Evolutionary conservation across 768 basidiomycete genomes (phyloP).

Genomic region (Naganishia friedmannii): DNA sequence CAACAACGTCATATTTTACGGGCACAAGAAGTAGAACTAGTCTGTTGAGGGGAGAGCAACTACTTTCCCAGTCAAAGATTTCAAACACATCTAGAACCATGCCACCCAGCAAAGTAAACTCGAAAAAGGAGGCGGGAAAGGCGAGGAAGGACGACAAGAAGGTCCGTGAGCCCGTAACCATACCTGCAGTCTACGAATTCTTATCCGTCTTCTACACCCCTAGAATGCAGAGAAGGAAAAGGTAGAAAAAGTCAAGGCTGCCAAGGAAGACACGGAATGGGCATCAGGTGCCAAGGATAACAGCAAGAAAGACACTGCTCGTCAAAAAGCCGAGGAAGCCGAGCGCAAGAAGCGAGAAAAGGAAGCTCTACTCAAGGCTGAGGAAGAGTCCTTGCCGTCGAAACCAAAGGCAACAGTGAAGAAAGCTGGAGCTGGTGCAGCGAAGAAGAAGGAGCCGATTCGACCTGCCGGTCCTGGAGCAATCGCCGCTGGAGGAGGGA

Average conservation of each 20-base stretch:
- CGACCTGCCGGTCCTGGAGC: conserved; percentile 78
- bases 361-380: conserved; percentile 79
- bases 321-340: conserved; percentile 46
- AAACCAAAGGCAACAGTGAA: conserved; percentile 60
- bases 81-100: conserved; percentile 53
- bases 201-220: conserved; percentile 5
- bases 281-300: conserved; percentile 40
- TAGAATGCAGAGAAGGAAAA: conserved; percentile 43
- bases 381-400: conserved; percentile 63
- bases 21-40: not conserved
- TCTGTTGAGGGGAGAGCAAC: too few species aligned
- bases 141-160: conserved; percentile 64
- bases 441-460: conserved; percentile 53
- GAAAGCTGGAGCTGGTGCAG: conserved; percentile 52
- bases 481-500: conserved; percentile 68
- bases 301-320: conserved; percentile 45
- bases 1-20: not conserved
- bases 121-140: conserved; percentile 85
- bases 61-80: too few species aligned
- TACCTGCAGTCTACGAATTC: not conserved
- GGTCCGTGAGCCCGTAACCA: conserved; percentile 34
- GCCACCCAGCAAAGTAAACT: conserved; percentile 77
- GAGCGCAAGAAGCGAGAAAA: conserved; percentile 78
- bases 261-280: conserved; percentile 58
- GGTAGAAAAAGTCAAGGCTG: conserved; percentile 46